phyloP scores from a whole-genome alignment of 148 eudicot species.

The Bassia scoparia region DNA sequence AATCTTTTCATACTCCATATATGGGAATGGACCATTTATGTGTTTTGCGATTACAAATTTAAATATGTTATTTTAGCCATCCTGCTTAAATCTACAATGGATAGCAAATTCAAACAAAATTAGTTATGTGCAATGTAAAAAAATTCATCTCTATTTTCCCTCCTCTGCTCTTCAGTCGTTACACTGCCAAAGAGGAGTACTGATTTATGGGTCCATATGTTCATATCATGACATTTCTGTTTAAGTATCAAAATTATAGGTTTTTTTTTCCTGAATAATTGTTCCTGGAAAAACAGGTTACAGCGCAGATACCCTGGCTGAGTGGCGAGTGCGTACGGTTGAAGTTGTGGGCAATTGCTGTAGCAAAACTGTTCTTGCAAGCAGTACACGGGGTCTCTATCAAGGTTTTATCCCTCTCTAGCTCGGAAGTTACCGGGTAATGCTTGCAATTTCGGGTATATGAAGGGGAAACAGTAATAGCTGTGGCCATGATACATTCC shows the following conservation, averaged over 20 bases:
- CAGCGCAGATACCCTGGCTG: conserved; percentile 87
- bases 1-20: background rate
- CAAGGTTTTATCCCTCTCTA: conserved; percentile 78
- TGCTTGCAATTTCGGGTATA: conserved; percentile 84
- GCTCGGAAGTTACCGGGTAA: conserved; percentile 95
- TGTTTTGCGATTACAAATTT: background rate
- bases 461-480: conserved; percentile 68
- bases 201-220: background rate
- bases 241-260: background rate
- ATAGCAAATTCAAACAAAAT: background rate
- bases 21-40: background rate
- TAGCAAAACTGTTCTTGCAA: conserved; percentile 68
- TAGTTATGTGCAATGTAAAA: background rate
- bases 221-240: background rate
- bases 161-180: background rate
- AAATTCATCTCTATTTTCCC: background rate
- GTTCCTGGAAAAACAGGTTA: conserved; percentile 41
- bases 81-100: background rate
- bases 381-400: conserved; percentile 73
- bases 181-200: background rate
- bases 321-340: conserved; percentile 47
- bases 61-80: background rate
- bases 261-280: background rate
- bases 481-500: conserved; percentile 76
- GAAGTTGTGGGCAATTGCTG: conserved; percentile 76